Evolutionary conservation across 2,329 filamentous ascomycete genomes (phyloP), one percentile per base, ranked within the genome.

Genomic region (Penicillium polonicum): DNA sequence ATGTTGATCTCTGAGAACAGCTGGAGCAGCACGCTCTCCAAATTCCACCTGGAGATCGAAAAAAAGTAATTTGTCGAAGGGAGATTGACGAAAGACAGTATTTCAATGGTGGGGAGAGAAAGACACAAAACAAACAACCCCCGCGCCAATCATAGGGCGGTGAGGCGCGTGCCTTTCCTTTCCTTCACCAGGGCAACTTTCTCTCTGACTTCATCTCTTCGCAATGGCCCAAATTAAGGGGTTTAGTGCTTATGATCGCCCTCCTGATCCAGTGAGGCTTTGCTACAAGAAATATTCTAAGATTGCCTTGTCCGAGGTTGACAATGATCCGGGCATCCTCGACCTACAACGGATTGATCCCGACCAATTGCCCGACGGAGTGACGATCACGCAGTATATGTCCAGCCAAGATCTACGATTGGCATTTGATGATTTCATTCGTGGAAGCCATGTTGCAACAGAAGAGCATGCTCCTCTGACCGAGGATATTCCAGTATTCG

Each of bases 201-300:
- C 39, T 46, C 48, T 39, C 15, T 36, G 27, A n/a, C 23, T 42
- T 52, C 42, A 29, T 35, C 31, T 52, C 35, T 44, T 33, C 55
- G 48, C 29, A 38, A 73, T 75, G 73, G 67, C 70, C 38, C 71
- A 67, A 36, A 74, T 75, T 43, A 68, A 72, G 60, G 65, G 65
- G 38, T 78, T 92, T 3, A 89, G 96, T 74, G 88, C 92, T 29
- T 85, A 93, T 72, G 86, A 91, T 73, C 86, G 87, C 66, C 90
- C 92, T 2, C 90, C 92, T 3, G 84, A 87, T 13, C 74, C 80
- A 49, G 80, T 97, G 64, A 86, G 87, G 60, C 78, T 82, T 45
- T 78, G 86, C 53, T 97, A 91, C 84, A 96, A 96, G 73, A 78
- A 77, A 42, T 91, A 88, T 65, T 85, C 88, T 25, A 88, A 83